These are phyloP conservation scores for Candida berthetii DNA, from an alignment of 805 yeast species.

Conservation along the genomic window DNA sequence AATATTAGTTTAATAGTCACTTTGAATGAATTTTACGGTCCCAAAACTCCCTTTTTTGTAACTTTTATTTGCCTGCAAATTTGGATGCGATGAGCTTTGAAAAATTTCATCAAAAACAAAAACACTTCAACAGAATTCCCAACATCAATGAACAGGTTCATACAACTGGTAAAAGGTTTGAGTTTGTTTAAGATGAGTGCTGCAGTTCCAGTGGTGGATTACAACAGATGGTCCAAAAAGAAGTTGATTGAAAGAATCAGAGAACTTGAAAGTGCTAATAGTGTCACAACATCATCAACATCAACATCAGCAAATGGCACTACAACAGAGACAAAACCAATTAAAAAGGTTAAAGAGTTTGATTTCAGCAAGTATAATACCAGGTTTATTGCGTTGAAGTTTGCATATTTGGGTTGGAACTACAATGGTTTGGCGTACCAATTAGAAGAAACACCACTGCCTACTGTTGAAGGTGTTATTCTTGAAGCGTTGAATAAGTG, in stretches of 20 bases:
- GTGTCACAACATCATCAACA: neutral
- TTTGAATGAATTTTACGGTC: too few relatives aligned
- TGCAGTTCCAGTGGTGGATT: constrained; percentile 20
- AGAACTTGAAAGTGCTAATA: constrained; percentile 42
- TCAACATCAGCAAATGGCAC: constrained; percentile 2
- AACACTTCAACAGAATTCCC: too few relatives aligned
- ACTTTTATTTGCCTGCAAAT: too few relatives aligned
- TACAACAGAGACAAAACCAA: constrained; percentile 6
- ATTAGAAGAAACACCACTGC: constrained; percentile 65
- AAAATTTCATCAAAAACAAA: too few relatives aligned
- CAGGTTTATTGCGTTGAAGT: constrained; percentile 71
- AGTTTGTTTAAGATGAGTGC: neutral
- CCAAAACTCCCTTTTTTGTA: too few relatives aligned
- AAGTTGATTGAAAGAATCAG: constrained; percentile 52
- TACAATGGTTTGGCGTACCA: constrained; percentile 89
- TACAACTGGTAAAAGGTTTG: neutral
- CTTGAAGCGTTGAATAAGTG: constrained; percentile 66
- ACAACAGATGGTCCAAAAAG: constrained; percentile 57
- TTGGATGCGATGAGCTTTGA: too few relatives aligned
- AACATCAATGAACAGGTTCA: too few relatives aligned
- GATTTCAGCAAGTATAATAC: constrained; percentile 60
- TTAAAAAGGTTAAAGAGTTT: constrained; percentile 36
- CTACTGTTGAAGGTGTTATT: constrained; percentile 80
- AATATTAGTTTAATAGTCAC: too few relatives aligned
- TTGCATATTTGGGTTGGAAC: constrained; percentile 92